A percentile compares a stretch with the other conserved stretches of the same genome.
Conservation (phyloP, 139 green algal genomes). For the Pseudopediastrum boryanum region DNA sequence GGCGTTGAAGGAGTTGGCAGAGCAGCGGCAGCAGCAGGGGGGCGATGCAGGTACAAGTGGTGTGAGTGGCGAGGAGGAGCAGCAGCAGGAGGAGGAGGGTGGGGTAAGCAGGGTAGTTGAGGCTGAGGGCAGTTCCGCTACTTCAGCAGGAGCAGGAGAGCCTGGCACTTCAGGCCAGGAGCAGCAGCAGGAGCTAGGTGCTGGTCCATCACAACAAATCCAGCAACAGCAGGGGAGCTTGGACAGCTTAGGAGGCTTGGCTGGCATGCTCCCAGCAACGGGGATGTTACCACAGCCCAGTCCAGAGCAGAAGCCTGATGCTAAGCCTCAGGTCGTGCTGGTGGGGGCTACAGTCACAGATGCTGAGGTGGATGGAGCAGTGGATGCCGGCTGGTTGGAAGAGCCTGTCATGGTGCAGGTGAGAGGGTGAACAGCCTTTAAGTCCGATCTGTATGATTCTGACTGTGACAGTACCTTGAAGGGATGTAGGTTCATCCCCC, state of each 20-base stretch:
- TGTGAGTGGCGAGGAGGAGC: not conserved
- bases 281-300: not conserved
- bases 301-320: not conserved
- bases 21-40: constrained; percentile 16
- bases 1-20: not conserved
- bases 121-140: not conserved
- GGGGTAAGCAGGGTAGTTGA: not conserved
- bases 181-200: not conserved
- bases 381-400: constrained; percentile 59
- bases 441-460: too few species aligned
- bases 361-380: constrained; percentile 40
- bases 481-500: too few species aligned
- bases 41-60: not conserved
- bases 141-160: constrained; percentile 16
- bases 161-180: too few species aligned
- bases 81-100: not conserved
- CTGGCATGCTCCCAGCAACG: not conserved
- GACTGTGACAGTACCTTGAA: too few species aligned
- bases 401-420: constrained; percentile 59
- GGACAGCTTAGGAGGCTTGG: not conserved
- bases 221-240: not conserved
- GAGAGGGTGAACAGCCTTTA: too few species aligned
- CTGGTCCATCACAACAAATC: not conserved
- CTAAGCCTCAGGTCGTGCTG: constrained; percentile 67
- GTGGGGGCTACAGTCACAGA: constrained; percentile 73